phyloP scores from a whole-genome alignment of 257 asterid species.

The Haberlea rhodopensis region DNA sequence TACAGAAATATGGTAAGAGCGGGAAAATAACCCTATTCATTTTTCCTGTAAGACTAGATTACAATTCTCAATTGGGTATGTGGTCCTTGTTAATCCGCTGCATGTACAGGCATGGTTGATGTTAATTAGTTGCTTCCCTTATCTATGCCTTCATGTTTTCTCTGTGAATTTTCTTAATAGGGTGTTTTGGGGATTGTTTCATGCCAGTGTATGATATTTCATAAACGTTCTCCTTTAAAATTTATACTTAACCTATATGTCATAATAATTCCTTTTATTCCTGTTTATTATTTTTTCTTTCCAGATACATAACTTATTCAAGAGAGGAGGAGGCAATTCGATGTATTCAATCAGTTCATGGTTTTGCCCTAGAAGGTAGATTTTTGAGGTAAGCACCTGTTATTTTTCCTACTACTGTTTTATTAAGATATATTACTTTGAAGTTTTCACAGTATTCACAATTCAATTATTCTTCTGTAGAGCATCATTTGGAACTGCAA shows the following conservation, averaged over 20 bases:
- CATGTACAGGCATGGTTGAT: neutral
- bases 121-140: neutral
- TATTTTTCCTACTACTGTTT: slow-evolving; percentile 22
- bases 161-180: neutral
- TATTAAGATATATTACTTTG: neutral
- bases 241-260: no score
- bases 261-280: neutral
- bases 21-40: neutral
- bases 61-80: neutral
- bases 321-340: slow-evolving; percentile 91
- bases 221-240: neutral
- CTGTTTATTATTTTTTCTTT: neutral
- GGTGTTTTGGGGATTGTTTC: neutral
- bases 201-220: neutral
- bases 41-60: neutral
- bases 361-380: slow-evolving; percentile 82
- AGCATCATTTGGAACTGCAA: slow-evolving; percentile 99
- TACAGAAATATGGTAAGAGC: no score
- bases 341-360: slow-evolving; percentile 90
- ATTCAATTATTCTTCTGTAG: slow-evolving; percentile 48
- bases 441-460: slow-evolving; percentile 11
- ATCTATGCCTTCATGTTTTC: neutral
- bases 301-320: slow-evolving; percentile 82
- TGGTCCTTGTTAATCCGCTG: neutral
- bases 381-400: slow-evolving; percentile 60